Evolutionary conservation across 75 land plant genomes (phyloP).

Genomic region (Picea glauca): DNA sequence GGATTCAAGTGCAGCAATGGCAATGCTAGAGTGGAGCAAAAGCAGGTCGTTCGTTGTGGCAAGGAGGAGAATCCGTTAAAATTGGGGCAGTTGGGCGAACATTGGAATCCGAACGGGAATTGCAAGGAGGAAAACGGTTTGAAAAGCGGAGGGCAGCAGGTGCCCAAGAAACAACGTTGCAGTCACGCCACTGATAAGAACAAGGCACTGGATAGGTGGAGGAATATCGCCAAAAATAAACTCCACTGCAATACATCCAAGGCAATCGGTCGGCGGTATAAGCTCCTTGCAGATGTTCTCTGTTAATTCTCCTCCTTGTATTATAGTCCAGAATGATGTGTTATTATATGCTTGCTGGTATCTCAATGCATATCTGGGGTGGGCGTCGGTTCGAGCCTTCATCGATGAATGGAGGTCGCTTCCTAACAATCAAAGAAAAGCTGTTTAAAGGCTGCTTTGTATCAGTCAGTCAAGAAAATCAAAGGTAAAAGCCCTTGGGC

Average conservation of each 20-base stretch:
- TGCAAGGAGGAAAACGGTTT: neutral
- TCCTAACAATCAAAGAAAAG: neutral
- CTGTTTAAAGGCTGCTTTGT: neutral
- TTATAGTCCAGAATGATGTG: neutral
- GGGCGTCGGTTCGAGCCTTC: neutral
- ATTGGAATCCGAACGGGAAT: neutral
- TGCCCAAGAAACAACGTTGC: conserved; percentile 5
- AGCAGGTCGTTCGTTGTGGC: neutral
- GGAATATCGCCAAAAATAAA: neutral
- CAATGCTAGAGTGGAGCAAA: neutral
- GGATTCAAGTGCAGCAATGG: neutral
- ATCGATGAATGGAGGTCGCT: neutral
- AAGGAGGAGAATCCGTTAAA: neutral
- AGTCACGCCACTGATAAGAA: neutral
- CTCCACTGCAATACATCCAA: conserved; percentile 9
- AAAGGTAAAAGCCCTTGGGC: neutral
- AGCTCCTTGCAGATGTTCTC: conserved; percentile 21
- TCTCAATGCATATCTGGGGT: too few relatives aligned
- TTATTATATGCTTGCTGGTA: too few relatives aligned
- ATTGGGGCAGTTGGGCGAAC: neutral
- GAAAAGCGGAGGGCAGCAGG: conserved; percentile 2
- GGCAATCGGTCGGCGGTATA: conserved; percentile 16
- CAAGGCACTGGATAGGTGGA: conserved; percentile 9
- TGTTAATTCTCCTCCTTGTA: conserved; percentile 2
- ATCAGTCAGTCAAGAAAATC: neutral